phyloP scores from a whole-genome alignment of 129 eudicot species.

The Artemisia tridentata region DNA sequence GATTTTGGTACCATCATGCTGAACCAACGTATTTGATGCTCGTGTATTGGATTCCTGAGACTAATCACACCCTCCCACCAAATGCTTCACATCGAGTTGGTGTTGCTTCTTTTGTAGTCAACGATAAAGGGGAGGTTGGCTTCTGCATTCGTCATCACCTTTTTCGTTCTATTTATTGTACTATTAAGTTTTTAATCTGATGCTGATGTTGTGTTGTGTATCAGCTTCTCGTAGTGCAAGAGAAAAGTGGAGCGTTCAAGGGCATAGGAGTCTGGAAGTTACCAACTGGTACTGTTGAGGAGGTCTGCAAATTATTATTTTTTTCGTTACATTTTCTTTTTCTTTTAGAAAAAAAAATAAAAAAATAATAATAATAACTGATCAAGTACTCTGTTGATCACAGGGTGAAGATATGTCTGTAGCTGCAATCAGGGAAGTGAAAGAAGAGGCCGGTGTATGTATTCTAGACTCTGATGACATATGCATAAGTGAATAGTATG shows the following conservation, averaged over 20 bases:
- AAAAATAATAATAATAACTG: neutral
- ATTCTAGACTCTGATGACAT: neutral
- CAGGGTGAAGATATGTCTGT: slow-evolving; percentile 66
- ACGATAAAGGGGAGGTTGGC: slow-evolving; percentile 51
- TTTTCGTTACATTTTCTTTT: neutral
- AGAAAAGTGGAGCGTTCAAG: slow-evolving; percentile 46
- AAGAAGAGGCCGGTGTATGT: slow-evolving; percentile 74
- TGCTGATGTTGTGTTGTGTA: no score
- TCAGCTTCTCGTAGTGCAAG: slow-evolving; percentile 64
- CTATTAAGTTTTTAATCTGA: no score
- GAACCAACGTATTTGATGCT: slow-evolving; percentile 62
- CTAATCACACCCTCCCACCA: slow-evolving; percentile 46
- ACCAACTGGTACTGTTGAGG: slow-evolving; percentile 69
- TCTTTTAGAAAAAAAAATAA: neutral
- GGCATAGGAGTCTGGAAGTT: slow-evolving; percentile 65
- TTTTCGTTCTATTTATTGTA: no score
- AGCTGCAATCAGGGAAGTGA: slow-evolving; percentile 71
- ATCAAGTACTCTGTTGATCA: neutral
- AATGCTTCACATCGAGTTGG: slow-evolving; percentile 67
- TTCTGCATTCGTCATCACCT: no score
- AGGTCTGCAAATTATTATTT: slow-evolving; percentile 32
- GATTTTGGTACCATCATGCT: slow-evolving; percentile 66
- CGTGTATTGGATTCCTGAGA: slow-evolving; percentile 54
- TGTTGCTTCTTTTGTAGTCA: slow-evolving; percentile 56
- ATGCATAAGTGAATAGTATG: neutral